Conservation (phyloP, 768 basidiomycete species). For the Lentinula aciculospora region DNA sequence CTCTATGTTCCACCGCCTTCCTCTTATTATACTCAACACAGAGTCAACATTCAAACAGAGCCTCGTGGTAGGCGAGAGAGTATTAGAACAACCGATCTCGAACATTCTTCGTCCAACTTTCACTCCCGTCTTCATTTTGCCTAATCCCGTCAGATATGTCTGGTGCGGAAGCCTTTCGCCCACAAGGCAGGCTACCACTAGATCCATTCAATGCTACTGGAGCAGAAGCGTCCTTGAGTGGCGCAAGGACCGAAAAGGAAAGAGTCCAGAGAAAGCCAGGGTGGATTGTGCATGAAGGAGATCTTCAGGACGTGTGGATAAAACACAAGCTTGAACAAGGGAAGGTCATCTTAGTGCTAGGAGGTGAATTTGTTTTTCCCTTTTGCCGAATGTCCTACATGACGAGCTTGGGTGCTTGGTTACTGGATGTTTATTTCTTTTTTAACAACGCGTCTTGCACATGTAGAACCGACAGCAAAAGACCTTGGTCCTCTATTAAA, state of each 20-base stretch:
- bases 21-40: not conserved
- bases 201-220: not conserved
- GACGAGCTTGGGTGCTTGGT: not conserved
- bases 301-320: not conserved
- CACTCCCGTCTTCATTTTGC: not conserved
- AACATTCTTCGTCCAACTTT: not conserved
- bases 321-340: not conserved
- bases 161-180: not conserved
- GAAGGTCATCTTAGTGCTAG: not conserved
- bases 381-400: too few species aligned
- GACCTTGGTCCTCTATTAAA: slow-evolving; percentile 31
- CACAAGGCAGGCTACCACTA: slow-evolving; percentile 4
- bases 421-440: not conserved
- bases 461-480: slow-evolving; percentile 24
- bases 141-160: not conserved
- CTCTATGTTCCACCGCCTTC: not conserved
- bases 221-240: not conserved
- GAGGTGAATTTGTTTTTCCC: not conserved
- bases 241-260: not conserved
- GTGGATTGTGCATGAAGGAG: not conserved
- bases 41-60: not conserved
- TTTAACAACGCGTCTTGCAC: not conserved
- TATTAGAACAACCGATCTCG: not conserved
- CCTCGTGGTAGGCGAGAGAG: not conserved
- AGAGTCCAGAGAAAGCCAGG: not conserved